Conservation (phyloP, 129 eudicot genomes). For the Chrysanthemum seticuspe region DNA sequence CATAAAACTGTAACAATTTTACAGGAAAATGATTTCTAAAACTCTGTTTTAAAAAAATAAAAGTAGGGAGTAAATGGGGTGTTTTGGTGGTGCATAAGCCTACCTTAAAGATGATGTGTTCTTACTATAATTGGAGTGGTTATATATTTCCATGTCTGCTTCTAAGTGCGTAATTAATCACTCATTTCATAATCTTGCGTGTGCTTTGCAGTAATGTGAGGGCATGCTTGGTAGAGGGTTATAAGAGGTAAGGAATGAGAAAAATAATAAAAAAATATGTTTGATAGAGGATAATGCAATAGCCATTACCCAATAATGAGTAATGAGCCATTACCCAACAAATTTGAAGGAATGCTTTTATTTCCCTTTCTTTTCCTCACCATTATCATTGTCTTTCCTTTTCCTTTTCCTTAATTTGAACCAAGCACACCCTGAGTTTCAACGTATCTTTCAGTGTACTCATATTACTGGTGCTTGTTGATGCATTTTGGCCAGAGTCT, state of each 20-base stretch:
- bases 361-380: too few relatives aligned
- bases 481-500: background rate
- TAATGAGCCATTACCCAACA: too few relatives aligned
- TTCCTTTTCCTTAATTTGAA: too few relatives aligned
- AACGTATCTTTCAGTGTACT: background rate
- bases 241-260: too few relatives aligned
- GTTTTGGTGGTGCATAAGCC: background rate
- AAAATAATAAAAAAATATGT: too few relatives aligned
- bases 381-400: too few relatives aligned
- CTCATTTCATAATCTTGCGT: background rate
- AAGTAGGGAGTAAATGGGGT: background rate
- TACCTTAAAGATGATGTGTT: background rate
- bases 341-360: too few relatives aligned
- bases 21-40: background rate
- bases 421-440: background rate
- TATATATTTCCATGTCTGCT: background rate
- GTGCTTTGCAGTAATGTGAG: too few relatives aligned
- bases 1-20: background rate
- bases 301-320: too few relatives aligned
- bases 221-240: too few relatives aligned
- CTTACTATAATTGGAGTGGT: background rate
- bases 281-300: too few relatives aligned
- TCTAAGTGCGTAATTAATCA: background rate
- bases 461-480: background rate
- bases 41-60: background rate